phyloP scores from a whole-genome alignment of 2,329 filamentous ascomycete genomes.

The Pseudopyricularia javanii region DNA sequence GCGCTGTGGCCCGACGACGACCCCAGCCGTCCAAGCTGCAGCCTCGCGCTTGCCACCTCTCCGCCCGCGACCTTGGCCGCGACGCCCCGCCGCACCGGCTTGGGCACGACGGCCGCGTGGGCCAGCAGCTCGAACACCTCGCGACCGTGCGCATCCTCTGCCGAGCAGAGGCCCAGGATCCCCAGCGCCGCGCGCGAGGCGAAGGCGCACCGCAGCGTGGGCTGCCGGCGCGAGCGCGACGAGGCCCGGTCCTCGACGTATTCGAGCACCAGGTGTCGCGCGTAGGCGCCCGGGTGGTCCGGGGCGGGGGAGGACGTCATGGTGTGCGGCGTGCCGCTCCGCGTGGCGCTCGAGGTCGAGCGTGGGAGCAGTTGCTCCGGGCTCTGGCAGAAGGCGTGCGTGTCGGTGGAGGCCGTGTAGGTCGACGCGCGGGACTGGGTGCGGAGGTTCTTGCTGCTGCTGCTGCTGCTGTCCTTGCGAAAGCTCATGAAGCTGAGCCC shows the following conservation, averaged over 20 bases:
- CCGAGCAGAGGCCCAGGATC: constrained; percentile 25
- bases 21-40: neutral
- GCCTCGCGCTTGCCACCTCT: constrained; percentile 5
- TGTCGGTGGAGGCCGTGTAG: constrained; percentile 1
- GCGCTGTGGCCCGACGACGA: neutral
- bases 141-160: constrained; percentile 15
- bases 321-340: neutral
- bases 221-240: constrained; percentile 4
- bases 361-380: neutral
- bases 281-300: neutral
- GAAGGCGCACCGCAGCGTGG: constrained; percentile 27
- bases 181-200: constrained; percentile 25
- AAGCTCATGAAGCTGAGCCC: constrained; percentile 2
- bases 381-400: neutral
- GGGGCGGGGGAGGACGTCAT: neutral
- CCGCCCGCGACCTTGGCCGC: constrained; percentile 19
- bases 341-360: neutral
- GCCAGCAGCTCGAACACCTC: constrained; percentile 44
- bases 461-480: neutral
- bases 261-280: constrained; percentile 1
- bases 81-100: constrained; percentile 30
- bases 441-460: neutral
- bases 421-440: constrained; percentile 6
- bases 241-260: neutral
- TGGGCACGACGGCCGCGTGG: constrained; percentile 28